Evolutionary conservation across 306 rosid species (phyloP).

Genomic region (Cucurbita pepo): DNA sequence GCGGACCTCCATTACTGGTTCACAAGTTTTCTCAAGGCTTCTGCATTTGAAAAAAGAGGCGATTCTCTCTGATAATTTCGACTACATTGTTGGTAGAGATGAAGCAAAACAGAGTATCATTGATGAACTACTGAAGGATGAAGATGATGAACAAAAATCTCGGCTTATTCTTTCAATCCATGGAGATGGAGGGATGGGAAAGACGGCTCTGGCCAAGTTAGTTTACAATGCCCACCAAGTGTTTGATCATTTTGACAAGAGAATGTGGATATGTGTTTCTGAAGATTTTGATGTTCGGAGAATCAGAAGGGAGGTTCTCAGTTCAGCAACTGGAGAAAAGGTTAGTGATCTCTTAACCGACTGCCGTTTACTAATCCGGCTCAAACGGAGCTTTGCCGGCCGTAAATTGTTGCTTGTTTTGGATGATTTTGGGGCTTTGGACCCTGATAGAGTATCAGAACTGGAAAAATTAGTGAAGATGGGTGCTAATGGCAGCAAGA

Average conservation of each 20-base stretch:
- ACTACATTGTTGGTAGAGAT: constrained; percentile 12
- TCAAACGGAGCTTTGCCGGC: constrained; percentile 1
- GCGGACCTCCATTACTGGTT: constrained; percentile 9
- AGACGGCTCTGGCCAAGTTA: constrained; percentile 3
- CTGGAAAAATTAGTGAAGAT: background rate
- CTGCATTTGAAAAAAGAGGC: background rate
- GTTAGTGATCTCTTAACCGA: background rate
- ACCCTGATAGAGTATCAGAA: background rate
- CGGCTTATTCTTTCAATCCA: background rate
- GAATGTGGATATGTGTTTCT: constrained; percentile 4
- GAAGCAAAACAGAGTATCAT: background rate
- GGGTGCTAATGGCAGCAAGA: constrained; percentile 14
- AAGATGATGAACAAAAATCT: background rate
- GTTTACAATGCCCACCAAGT: background rate
- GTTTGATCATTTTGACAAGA: background rate
- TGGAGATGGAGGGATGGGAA: constrained; percentile 7
- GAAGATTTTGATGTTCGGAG: constrained; percentile 6
- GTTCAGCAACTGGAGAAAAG: background rate
- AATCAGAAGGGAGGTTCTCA: constrained; percentile 5
- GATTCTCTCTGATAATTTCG: background rate
- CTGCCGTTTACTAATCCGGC: background rate
- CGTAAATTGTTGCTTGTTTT: constrained; percentile 18
- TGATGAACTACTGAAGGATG: background rate
- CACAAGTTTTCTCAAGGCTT: constrained; percentile 11
- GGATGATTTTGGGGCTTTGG: constrained; percentile 18